Base-by-base conservation (phyloP, 495 filamentous ascomycete species). In the Alectoria sarmentosa region DNA sequence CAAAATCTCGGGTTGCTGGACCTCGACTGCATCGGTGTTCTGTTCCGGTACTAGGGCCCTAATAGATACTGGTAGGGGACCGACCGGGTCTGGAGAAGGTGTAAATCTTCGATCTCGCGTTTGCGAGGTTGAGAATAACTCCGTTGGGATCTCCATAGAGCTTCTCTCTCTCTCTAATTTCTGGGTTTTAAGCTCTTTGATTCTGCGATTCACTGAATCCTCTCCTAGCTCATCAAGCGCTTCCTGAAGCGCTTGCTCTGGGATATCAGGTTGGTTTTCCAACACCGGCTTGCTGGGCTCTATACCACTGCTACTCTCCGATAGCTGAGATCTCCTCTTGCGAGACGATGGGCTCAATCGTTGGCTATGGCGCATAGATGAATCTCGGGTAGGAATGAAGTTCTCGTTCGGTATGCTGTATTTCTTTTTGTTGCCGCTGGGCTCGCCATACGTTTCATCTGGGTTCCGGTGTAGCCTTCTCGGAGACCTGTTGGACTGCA, bases 121-220 rank as follows among this genome's bases (percentile, higher is more conserved):
- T 42, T 59, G 36, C 1, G 54, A 32, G 19, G 64, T 48, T 8
- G 57, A 46, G 37, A 57, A 19, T 13, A 61, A 61, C 17, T 64
- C 68, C 8, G 58, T 46, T 26, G 62, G 54, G 21, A 34, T 61
- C 17, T 62, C 60, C 34, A 41, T 59, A n/a, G 63, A 64, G 28
- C 42, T 56, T 26, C 61, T 41, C 13, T 72, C 70, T 46, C 70
- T 68, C 56, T 67, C 49, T 42, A 62, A 72, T 60, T 82, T 81
- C 54, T 82, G 79, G 54, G 81, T 76, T 67, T 81, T 81, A 56
- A 83, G 65, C 67, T 83, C 75, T 66, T 79, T 77, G 30, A 83
- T 83, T 57, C 80, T 74, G 61, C 74, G 75, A 17, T 76, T 78
- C 15, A 82, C 79, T 52, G 77, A 76, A 60, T 78, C 80, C 13